Percentiles rank a stretch among this genome's conserved stretches.
Evolutionary conservation across 176 grass and related monocot species (phyloP).

Genomic region (Oryza coarctata): DNA sequence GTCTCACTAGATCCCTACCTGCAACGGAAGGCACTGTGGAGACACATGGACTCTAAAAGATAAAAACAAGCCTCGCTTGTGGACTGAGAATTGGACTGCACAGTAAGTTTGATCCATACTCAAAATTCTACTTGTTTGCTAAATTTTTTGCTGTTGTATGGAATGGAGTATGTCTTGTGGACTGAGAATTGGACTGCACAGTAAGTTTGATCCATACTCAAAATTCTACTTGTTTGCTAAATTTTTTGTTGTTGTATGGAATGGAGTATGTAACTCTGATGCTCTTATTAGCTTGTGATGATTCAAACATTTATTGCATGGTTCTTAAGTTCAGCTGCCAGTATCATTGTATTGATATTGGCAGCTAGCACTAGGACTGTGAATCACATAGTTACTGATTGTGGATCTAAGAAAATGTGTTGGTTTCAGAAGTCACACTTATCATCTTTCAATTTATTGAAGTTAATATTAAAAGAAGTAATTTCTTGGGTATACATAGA

Average conservation of each 20-base stretch:
- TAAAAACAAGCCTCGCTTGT: slow-evolving; percentile 68
- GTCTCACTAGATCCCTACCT: slow-evolving; percentile 73
- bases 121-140: slow-evolving; percentile 18
- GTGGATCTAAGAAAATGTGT: background rate
- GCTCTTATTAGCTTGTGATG: slow-evolving; percentile 11
- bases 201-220: slow-evolving; percentile 62
- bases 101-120: slow-evolving; percentile 73
- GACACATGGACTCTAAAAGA: slow-evolving; percentile 64
- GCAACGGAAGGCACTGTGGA: slow-evolving; percentile 97
- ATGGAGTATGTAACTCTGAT: background rate
- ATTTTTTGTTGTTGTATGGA: too few relatives aligned
- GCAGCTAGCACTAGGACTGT: background rate
- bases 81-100: slow-evolving; percentile 98
- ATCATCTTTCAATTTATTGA: background rate
- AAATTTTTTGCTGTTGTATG: background rate
- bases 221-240: slow-evolving; percentile 19
- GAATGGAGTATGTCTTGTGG: too few relatives aligned
- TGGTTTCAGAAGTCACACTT: slow-evolving; percentile 10
- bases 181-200: slow-evolving; percentile 98
- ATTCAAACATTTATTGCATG: slow-evolving; percentile 16
- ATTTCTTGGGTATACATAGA: slow-evolving; percentile 46
- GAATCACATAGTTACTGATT: background rate
- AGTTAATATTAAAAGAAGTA: slow-evolving; percentile 25
- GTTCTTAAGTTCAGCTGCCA: background rate
- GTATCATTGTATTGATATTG: background rate